phyloP scores from a whole-genome alignment of 352 stramenopile species.

The Phytophthora syringae region DNA sequence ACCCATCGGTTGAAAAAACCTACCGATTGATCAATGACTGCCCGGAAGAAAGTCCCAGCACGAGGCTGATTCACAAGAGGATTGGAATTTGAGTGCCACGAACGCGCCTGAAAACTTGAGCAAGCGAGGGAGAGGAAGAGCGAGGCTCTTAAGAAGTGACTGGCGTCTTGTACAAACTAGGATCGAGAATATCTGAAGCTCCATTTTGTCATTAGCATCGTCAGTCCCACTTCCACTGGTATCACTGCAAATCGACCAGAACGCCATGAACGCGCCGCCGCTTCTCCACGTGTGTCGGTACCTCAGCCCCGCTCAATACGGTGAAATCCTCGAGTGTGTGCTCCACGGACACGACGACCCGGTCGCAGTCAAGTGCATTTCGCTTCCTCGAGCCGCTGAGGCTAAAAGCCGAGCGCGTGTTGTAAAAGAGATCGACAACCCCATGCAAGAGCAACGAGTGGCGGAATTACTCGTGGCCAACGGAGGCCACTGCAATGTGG shows the following conservation, averaged over 20 bases:
- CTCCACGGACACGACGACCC: constrained; percentile 12
- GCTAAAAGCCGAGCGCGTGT: neutral
- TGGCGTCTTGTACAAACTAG: neutral
- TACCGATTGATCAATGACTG: no score
- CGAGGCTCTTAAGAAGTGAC: neutral
- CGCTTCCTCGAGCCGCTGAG: constrained; percentile 12
- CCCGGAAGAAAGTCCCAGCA: no score
- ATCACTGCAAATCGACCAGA: neutral
- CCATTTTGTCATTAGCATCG: neutral
- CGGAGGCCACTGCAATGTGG: constrained; percentile 42
- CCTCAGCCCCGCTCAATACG: constrained; percentile 31
- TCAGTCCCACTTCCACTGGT: neutral
- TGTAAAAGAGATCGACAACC: constrained; percentile 33
- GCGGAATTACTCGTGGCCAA: constrained; percentile 15
- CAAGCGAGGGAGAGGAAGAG: neutral
- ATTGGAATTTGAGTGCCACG: neutral
- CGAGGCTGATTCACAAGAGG: neutral
- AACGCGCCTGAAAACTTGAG: neutral
- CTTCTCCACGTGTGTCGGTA: constrained; percentile 25
- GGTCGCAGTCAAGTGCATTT: constrained; percentile 44
- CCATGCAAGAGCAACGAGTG: constrained; percentile 32
- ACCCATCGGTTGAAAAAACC: no score
- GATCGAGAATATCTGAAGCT: neutral
- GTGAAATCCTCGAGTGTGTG: constrained; percentile 38
- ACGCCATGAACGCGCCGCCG: neutral